Conservation (phyloP, 73 alveolate species). For the Paramecium octaurelia region DNA sequence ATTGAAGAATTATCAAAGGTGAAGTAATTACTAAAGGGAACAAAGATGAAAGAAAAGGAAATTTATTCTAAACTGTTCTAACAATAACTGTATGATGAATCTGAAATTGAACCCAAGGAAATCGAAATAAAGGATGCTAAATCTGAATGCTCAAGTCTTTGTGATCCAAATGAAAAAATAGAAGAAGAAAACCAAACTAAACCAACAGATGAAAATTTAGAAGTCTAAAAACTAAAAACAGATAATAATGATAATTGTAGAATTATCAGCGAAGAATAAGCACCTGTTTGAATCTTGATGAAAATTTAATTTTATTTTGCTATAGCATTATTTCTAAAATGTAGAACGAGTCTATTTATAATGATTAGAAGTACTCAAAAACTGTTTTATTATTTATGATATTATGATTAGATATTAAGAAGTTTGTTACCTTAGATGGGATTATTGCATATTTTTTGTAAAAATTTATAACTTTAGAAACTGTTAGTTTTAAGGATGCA, state of each 20-base stretch:
- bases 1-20: slow-evolving; percentile 69
- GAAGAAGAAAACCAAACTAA: not conserved
- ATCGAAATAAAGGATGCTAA: not conserved
- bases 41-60: slow-evolving; percentile 67
- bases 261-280: not conserved
- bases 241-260: not conserved
- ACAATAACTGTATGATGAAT: slow-evolving; percentile 80
- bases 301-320: no score
- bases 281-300: no score
- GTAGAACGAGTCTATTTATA: no score
- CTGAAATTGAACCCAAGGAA: not conserved
- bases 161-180: not conserved
- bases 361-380: no score
- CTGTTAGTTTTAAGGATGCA: no score
- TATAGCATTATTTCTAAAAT: no score
- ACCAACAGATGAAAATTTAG: not conserved
- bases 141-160: not conserved
- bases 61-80: slow-evolving; percentile 72
- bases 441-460: no score
- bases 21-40: slow-evolving; percentile 63
- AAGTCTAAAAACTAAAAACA: not conserved
- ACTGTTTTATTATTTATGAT: no score
- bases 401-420: no score
- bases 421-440: no score
- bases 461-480: no score